phyloP scores from a whole-genome alignment of 2,329 filamentous ascomycete genomes.

The Cladosporium velox region DNA sequence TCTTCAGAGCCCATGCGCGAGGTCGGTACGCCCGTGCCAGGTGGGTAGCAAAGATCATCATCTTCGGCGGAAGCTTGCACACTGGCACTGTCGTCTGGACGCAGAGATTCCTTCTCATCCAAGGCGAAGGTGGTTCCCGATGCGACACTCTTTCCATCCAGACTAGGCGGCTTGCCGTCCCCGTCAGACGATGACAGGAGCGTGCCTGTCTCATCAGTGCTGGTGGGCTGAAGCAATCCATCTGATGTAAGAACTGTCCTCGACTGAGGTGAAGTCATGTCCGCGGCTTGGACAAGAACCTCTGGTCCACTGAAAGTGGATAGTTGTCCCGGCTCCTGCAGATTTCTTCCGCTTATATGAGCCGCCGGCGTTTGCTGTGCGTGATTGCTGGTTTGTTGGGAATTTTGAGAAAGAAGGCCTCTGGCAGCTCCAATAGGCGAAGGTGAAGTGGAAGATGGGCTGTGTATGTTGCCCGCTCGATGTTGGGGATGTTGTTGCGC shows the following conservation, averaged over 20 bases:
- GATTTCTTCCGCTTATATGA: background rate
- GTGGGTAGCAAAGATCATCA: conserved; percentile 66
- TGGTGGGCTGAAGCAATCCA: conserved; percentile 1
- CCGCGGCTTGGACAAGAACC: conserved; percentile 44
- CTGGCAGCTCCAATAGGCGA: conserved; percentile 15
- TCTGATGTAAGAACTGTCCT: conserved; percentile 6
- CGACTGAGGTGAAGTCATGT: conserved; percentile 22
- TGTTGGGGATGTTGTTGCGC: conserved; percentile 30
- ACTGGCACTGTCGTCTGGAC: conserved; percentile 93
- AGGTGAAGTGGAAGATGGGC: conserved; percentile 24
- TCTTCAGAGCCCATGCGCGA: conserved; percentile 84
- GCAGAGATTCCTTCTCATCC: conserved; percentile 92
- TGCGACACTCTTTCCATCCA: conserved; percentile 91
- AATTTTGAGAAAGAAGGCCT: background rate
- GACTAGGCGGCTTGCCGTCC: conserved; percentile 71
- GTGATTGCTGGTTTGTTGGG: background rate
- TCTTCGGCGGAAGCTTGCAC: conserved; percentile 81
- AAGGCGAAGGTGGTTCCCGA: conserved; percentile 94
- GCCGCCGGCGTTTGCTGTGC: conserved; percentile 8
- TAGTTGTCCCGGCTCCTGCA: conserved; percentile 10
- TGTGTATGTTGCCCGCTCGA: conserved; percentile 18
- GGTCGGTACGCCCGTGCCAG: conserved; percentile 67
- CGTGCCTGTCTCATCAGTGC: conserved; percentile 13
- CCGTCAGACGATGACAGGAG: conserved; percentile 17
- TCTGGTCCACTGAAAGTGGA: conserved; percentile 18